Evolutionary conservation across 164 flowering plant species (phyloP), one percentile per base, ranked within the genome.

Genomic region (Annona squamosa): DNA sequence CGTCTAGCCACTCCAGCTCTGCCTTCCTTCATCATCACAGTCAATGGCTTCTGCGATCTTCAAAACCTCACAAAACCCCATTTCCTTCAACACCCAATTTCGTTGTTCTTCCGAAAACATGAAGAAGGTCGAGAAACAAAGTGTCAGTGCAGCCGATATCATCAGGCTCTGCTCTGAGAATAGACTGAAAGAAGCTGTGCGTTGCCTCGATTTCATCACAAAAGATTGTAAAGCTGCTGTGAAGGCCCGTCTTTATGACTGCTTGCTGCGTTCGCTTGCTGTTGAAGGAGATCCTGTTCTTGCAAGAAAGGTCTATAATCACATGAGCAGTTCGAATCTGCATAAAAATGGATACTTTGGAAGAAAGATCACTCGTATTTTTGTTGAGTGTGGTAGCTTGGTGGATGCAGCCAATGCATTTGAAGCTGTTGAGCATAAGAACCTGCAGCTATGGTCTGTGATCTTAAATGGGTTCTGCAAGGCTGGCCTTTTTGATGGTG

Each of bases 351-450:
- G 41, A 9, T 71, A 57, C 66, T 19, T 71, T 42, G 74, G 73
- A 18, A 71, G 56, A 4, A 75, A 52, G 67, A 37, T 56, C 71
- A 65, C 59, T 26, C 18, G 9, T 13, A 65, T 66, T 59, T 70
- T 75, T 46, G 59, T 75, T 10, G 59, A 71, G 65, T 71, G 78
- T 3, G 71, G 78, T 71, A 66, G 78, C 44, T 63, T 75, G 74
- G 70, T 3, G 2, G 71, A 65, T 66, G 74, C 74, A 18, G 7
- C 65, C 5, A 19, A 48, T 5, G 78, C 52, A 12, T 75, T 75
- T 71, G 52, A 56, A 4, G 71, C 4, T 10, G 63, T 71, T 57
- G 37, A 9, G 43, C 67, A 48, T 48, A 70, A 71, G 73, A 71
- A 65, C 10, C 45, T 65, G 57, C 41, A 43, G 46, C 19, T 46